Base-by-base conservation (phyloP, 495 filamentous ascomycete species). In the Annulohypoxylon maeteangense region DNA sequence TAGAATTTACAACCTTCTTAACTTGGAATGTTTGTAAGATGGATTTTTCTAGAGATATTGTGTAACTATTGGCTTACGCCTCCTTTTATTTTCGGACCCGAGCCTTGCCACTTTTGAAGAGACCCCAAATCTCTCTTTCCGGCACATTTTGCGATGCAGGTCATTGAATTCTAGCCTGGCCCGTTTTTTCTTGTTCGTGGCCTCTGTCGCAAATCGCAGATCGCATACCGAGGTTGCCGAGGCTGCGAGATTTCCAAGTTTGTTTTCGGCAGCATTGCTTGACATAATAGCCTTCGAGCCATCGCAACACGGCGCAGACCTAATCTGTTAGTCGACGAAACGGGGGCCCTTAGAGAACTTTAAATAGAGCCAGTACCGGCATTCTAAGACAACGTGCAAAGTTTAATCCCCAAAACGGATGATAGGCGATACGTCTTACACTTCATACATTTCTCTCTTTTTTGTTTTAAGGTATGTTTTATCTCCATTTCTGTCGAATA, bases 391-490 rank as follows among this genome's bases (percentile, higher is more conserved):
- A 60, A 50, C 57, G 23, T 51, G 51, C 29, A 31, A 42, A 53
- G 22, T 40, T 25, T 16, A 23, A 60, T 47, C 0, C 32, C 6
- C 34, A 45, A 36, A 56, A 34, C 14, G 51, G 51, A 38, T 56
- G 54, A 27, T 34, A 45, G 34, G 40, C 32, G 47, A 53, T 32
- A 22, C 12, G 4, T 32, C 18, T 29, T 54, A 32, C 50, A 40
- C 14, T 40, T 32, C 18, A 14, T 47, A 44, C 44, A 45, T 62
- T 38, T 54, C 29, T 65, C 42, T 20, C 51, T 36, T 4, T 12
- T 51, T 27, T 47, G 4, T 12, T 16, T 54, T 59, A 65, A 71
- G 72, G 75, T 77, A 77, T 65, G 75, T 75, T 34, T 8, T 62
- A 65, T 67, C 36, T 65, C 22, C 12, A 51, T 12, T 59, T 67